A percentile compares a stretch with the other conserved stretches of the same genome.
Conservation (phyloP, 129 eudicot genomes). For the Sambucus nigra region DNA sequence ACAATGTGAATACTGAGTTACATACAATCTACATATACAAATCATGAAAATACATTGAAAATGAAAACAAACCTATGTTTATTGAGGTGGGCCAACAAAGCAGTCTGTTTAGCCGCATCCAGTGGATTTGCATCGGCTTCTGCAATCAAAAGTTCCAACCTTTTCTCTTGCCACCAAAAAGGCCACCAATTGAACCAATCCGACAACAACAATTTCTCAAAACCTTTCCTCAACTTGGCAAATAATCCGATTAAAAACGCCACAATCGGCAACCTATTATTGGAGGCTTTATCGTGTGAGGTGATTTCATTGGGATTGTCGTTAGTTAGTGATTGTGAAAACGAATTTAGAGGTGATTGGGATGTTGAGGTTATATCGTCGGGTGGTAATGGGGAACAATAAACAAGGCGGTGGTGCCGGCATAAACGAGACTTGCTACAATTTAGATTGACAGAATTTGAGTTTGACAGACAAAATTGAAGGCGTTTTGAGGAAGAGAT, state of each 20-base stretch:
- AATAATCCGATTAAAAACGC: constrained; percentile 51
- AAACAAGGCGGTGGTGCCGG: constrained; percentile 7
- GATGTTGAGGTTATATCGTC: constrained; percentile 26
- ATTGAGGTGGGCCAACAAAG: constrained; percentile 72
- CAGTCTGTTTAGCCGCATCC: constrained; percentile 66
- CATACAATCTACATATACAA: no score
- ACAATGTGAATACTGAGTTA: no score
- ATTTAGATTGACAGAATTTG: not conserved
- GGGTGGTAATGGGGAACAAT: constrained; percentile 35
- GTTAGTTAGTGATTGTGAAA: no score
- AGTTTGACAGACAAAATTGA: not conserved
- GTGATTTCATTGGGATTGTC: constrained; percentile 14
- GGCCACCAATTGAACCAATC: constrained; percentile 80
- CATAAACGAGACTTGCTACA: constrained; percentile 19
- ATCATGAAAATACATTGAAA: not conserved
- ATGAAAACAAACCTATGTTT: constrained; percentile 44
- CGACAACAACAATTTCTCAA: constrained; percentile 41
- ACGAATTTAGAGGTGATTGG: no score
- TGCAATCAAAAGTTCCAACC: constrained; percentile 47
- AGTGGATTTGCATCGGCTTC: constrained; percentile 78
- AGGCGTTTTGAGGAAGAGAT: constrained; percentile 17
- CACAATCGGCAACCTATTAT: constrained; percentile 31
- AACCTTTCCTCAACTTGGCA: constrained; percentile 23
- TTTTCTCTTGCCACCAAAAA: constrained; percentile 68
- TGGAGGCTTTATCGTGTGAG: constrained; percentile 1